phyloP scores from a whole-genome alignment of 192 early-diverging fungal species.

The Pilaira anomala region DNA sequence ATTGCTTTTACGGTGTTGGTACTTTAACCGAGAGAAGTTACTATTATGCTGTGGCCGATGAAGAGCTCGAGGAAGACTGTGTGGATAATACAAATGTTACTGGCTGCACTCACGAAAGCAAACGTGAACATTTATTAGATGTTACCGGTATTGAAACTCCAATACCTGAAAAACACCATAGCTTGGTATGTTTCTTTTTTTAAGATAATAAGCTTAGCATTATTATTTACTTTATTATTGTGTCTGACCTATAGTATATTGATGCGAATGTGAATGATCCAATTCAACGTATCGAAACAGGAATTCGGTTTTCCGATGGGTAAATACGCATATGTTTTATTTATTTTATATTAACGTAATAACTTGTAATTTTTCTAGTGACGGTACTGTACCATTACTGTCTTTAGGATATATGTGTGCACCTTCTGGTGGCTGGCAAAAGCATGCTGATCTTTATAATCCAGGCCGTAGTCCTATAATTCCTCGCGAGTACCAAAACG shows the following conservation, averaged over 20 bases:
- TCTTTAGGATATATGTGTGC: conserved; percentile 89
- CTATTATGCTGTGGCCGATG: conserved; percentile 52
- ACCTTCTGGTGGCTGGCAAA: conserved; percentile 66
- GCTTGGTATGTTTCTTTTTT: too few relatives aligned
- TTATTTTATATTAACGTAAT: not conserved
- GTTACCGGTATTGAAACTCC: not conserved
- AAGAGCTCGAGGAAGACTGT: conserved; percentile 24
- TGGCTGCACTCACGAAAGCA: not conserved
- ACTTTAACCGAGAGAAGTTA: conserved; percentile 80
- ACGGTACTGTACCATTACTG: conserved; percentile 85
- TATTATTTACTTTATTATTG: too few relatives aligned
- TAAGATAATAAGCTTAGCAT: too few relatives aligned
- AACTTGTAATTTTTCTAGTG: conserved; percentile 45
- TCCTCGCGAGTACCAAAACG: conserved; percentile 69
- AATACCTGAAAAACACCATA: not conserved
- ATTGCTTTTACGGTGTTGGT: conserved; percentile 81
- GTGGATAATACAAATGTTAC: not conserved
- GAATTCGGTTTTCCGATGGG: conserved; percentile 66
- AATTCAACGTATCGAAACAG: conserved; percentile 62
- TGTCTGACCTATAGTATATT: conserved; percentile 52
- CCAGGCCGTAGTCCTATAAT: conserved; percentile 66
- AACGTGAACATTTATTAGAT: not conserved
- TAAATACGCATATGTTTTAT: too few relatives aligned
- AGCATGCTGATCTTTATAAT: conserved; percentile 68
- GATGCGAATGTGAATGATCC: conserved; percentile 56